Evolutionary conservation across 345 rosid genomes (phyloP).

Genomic region (Erodium maritimum): DNA sequence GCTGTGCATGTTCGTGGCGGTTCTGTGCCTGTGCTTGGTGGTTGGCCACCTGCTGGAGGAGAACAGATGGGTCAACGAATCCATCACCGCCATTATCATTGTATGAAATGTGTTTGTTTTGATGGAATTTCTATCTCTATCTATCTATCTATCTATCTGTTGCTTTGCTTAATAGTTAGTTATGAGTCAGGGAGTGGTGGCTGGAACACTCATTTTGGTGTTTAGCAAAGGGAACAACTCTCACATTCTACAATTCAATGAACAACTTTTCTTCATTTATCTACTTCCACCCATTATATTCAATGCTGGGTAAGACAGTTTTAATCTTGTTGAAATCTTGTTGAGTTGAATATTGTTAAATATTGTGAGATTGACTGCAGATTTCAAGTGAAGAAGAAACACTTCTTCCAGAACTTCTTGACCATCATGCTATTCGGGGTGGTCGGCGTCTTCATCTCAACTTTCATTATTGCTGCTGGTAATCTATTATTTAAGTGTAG

Average conservation of each 20-base stretch:
- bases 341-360: not conserved
- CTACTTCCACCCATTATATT: slow-evolving; percentile 95
- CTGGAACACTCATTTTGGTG: slow-evolving; percentile 50
- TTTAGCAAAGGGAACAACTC: slow-evolving; percentile 63
- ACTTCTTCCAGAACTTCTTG: slow-evolving; percentile 72
- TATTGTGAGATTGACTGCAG: slow-evolving; percentile 17
- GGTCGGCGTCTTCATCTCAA: slow-evolving; percentile 68
- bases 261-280: slow-evolving; percentile 78
- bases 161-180: not conserved
- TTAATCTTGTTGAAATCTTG: not conserved
- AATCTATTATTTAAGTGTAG: slow-evolving; percentile 4
- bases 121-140: no score
- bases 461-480: slow-evolving; percentile 51
- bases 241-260: slow-evolving; percentile 62
- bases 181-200: slow-evolving; percentile 42
- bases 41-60: slow-evolving; percentile 88
- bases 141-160: not conserved
- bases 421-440: slow-evolving; percentile 77
- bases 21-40: slow-evolving; percentile 63
- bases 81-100: slow-evolving; percentile 71
- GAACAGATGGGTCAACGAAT: slow-evolving; percentile 84
- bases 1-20: slow-evolving; percentile 57
- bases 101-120: not conserved
- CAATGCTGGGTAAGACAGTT: slow-evolving; percentile 66
- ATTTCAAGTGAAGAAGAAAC: slow-evolving; percentile 90